Conservation (phyloP, 257 asterid species). For the Salvia rosmarinus region DNA sequence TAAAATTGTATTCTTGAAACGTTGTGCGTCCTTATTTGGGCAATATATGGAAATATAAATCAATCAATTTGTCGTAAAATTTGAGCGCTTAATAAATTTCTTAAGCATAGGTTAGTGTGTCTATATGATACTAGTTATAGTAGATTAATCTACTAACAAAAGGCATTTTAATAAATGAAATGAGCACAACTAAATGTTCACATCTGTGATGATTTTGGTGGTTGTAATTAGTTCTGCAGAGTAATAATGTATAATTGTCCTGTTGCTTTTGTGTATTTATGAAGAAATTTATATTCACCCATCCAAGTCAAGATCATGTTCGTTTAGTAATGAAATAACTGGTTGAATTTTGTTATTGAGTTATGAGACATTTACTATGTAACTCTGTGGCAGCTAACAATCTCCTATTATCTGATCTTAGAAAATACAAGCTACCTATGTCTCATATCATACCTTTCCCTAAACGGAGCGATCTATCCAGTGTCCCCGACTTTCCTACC, state of each 20-base stretch:
- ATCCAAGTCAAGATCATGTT: neutral
- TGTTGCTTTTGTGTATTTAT: neutral
- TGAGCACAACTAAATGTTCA: neutral
- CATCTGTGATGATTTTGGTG: slow-evolving; percentile 1
- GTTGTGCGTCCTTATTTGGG: neutral
- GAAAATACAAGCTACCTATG: slow-evolving; percentile 92
- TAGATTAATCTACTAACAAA: neutral
- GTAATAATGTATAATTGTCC: neutral
- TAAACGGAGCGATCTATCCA: slow-evolving; percentile 68
- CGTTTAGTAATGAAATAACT: neutral
- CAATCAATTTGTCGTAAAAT: neutral
- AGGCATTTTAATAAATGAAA: neutral
- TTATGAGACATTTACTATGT: neutral
- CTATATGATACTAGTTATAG: neutral
- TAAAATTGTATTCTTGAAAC: neutral
- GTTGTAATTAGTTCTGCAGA: neutral
- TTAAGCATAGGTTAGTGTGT: neutral
- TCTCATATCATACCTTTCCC: slow-evolving; percentile 94
- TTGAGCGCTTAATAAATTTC: neutral
- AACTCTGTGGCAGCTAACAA: neutral
- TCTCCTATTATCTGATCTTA: slow-evolving; percentile 47
- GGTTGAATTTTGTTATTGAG: neutral
- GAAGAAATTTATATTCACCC: neutral
- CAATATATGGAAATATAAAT: slow-evolving; percentile 10
- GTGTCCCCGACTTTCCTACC: slow-evolving; percentile 72